These are phyloP conservation scores for Teratosphaeria pseudoeucalypti DNA, from an alignment of 2,329 filamentous ascomycete genomes.

Conservation along the genomic window DNA sequence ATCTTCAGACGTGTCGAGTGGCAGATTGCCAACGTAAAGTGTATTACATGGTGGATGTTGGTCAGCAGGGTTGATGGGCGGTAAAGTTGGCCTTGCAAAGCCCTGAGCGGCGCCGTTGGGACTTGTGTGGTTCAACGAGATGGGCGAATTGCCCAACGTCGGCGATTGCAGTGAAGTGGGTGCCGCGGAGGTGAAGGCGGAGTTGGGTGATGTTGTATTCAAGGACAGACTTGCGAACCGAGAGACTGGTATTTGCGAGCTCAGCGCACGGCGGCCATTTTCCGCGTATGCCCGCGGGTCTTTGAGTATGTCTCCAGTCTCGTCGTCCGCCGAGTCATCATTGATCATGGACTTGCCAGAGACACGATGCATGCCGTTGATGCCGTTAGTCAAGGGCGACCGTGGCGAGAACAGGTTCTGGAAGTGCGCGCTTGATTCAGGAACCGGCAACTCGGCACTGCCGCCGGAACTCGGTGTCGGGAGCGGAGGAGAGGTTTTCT, in stretches of 20 bases:
- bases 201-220: conserved; percentile 53
- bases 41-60: conserved; percentile 98
- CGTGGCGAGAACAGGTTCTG: conserved; percentile 61
- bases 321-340: conserved; percentile 58
- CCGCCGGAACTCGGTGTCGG: conserved; percentile 37
- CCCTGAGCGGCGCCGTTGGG: conserved; percentile 46
- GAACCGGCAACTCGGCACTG: conserved; percentile 50
- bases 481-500: conserved; percentile 50
- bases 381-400: conserved; percentile 60
- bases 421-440: conserved; percentile 45
- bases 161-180: conserved; percentile 42
- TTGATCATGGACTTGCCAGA: conserved; percentile 64
- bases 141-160: conserved; percentile 24
- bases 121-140: conserved; percentile 40
- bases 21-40: conserved; percentile 93
- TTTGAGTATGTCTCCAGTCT: conserved; percentile 61
- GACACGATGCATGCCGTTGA: conserved; percentile 47
- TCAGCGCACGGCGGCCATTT: conserved; percentile 58
- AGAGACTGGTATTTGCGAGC: conserved; percentile 57
- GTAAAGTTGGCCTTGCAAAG: conserved; percentile 58
- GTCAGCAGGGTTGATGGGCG: conserved; percentile 85
- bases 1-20: conserved; percentile 84
- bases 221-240: conserved; percentile 62
- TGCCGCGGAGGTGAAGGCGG: conserved; percentile 41
- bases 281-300: conserved; percentile 66